phyloP scores from a whole-genome alignment of 768 basidiomycete genomes.

The Clitopilus hobsonii region DNA sequence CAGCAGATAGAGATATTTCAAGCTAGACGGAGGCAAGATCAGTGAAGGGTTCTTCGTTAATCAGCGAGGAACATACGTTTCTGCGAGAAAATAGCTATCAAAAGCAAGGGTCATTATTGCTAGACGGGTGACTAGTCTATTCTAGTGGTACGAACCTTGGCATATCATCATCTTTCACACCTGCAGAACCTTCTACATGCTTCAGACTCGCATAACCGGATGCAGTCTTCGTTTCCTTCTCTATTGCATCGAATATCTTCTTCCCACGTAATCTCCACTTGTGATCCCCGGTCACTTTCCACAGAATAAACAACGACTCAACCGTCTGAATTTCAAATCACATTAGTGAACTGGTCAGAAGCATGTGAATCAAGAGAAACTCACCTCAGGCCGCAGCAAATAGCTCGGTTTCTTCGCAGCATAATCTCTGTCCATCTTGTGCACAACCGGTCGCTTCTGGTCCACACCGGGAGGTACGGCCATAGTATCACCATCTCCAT shows the following conservation, averaged over 20 bases:
- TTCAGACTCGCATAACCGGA: constrained; percentile 59
- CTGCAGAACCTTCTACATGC: constrained; percentile 40
- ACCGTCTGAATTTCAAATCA: constrained; percentile 43
- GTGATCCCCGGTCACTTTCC: constrained; percentile 61
- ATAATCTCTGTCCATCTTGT: constrained; percentile 48
- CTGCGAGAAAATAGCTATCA: constrained; percentile 41
- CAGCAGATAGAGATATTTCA: constrained; percentile 72
- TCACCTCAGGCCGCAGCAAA: constrained; percentile 67
- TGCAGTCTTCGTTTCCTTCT: constrained; percentile 50
- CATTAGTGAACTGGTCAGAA: background rate
- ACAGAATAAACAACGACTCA: constrained; percentile 69
- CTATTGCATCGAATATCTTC: constrained; percentile 64
- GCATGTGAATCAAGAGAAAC: constrained; percentile 11
- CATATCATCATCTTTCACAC: constrained; percentile 50
- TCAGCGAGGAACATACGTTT: constrained; percentile 31
- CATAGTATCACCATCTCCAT: constrained; percentile 18
- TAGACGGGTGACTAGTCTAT: background rate
- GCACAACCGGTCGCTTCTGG: constrained; percentile 35
- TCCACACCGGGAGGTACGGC: constrained; percentile 46
- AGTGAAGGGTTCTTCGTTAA: background rate
- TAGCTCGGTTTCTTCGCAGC: constrained; percentile 38
- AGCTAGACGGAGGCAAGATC: constrained; percentile 25
- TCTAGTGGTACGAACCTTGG: constrained; percentile 51
- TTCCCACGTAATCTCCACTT: constrained; percentile 72
- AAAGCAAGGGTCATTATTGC: background rate